phyloP scores from a whole-genome alignment of 2,329 filamentous ascomycete species.

The Byssothecium circinans region DNA sequence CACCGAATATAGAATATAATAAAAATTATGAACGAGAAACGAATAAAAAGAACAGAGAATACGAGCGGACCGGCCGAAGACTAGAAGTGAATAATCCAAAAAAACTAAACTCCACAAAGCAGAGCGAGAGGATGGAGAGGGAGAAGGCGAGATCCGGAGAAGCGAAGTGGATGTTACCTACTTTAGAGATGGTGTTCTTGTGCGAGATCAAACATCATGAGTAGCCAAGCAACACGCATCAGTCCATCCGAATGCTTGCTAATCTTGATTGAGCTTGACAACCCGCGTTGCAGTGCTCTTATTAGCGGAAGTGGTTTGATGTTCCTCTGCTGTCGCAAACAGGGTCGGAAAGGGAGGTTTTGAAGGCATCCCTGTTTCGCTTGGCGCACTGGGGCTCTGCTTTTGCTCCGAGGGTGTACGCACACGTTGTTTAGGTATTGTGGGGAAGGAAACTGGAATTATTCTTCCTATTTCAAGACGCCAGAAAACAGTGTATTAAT shows the following conservation, averaged over 20 bases:
- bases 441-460: neutral
- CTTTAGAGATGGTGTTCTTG: neutral
- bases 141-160: conserved; percentile 5
- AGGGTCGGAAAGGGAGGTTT: conserved; percentile 23
- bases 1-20: conserved; percentile 3
- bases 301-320: conserved; percentile 27
- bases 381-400: neutral
- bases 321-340: conserved; percentile 25
- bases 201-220: conserved; percentile 13
- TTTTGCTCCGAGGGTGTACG: neutral
- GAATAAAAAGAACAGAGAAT: conserved; percentile 5
- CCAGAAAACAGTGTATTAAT: too few species aligned
- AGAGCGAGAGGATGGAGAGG: conserved; percentile 9
- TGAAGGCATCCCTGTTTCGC: conserved; percentile 30
- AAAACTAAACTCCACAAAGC: conserved; percentile 5
- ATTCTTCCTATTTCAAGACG: too few species aligned
- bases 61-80: conserved; percentile 31
- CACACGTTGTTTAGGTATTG: neutral
- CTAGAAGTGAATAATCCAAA: conserved; percentile 5
- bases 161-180: conserved; percentile 2
- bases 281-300: conserved; percentile 2
- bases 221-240: conserved; percentile 22
- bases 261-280: conserved; percentile 21
- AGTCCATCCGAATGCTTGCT: conserved; percentile 14
- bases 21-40: conserved; percentile 20